Base-by-base conservation (phyloP, 768 basidiomycete species). In the Boletellus ananiceps region DNA sequence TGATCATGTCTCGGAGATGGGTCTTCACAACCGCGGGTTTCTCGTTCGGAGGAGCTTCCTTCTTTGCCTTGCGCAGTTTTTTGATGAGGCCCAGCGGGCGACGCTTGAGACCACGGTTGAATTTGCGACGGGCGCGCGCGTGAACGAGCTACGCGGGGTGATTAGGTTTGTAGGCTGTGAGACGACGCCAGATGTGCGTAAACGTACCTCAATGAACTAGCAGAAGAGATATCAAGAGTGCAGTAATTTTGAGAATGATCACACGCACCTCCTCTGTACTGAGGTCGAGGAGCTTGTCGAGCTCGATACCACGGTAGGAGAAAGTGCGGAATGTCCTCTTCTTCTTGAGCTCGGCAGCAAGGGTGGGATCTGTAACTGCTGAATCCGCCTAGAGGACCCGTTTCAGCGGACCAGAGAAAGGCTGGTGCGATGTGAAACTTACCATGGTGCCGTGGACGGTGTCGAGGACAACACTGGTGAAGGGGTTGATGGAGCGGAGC, bases 1-100 rank as follows among this genome's bases (percentile, higher is more conserved):
- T 86, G 73, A 98, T 95, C 96, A 99, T 98, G 76, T 98, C 86
- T 65, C 96, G 92, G 62, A 99, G 80, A 74, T 99, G 96, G 50
- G 96, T 99, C 82, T 98, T 99, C 66, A 99, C 95, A 61, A 93
- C 89, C 45, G 92, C 81, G 51, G 96, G 96, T 80, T 99, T 98
- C 77, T 98, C 94, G 74, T 97, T 96, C 60, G 95, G 90, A 49
- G 83, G 89, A n/a, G 93, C 93, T 73, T 97, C 93, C 78, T 95
- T 98, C 84, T 99, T 99, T 51, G 96, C 92, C 74, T 96, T 95
- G 72, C 96, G 91, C 62, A 99, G 81, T 75, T 99, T 99, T 82
- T 98, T 98, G 71, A 99, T 97, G 60, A 99, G 83, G 58, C 93
- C 93, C 87, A 99, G 88, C 37, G 96, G 94, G 71, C 87, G 86